Evolutionary conservation across 2,329 filamentous ascomycete genomes (phyloP), one percentile per base, ranked within the genome.

Genomic region (Monosporascus sp.): DNA sequence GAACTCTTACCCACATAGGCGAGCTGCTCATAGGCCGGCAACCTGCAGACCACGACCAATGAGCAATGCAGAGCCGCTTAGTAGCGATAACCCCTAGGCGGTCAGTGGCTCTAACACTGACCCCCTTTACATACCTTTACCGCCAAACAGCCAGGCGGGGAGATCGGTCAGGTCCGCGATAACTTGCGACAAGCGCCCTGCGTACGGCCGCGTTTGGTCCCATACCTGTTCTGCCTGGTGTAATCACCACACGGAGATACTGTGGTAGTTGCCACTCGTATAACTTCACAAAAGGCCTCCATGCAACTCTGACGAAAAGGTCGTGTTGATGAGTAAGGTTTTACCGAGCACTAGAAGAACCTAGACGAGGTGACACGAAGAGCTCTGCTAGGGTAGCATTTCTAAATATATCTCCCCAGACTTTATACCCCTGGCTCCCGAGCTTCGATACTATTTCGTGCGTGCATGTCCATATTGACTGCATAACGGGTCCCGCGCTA

Each of bases 61-160:
- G 50, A 61, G 52, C 57, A 44, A 50, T 35, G 49, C 47, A 27
- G 60, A 52, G 49, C 60, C 60, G 59, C 61, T 62, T 62, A 62
- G 50, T 52, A 55, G 52, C 56, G 57, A 57, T 59, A 58, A 59
- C 55, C 51, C 25, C 35, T 41, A 11, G 31, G 31, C 31, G 31
- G 31, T 35, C 9, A 35, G 11, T 35, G 31, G 31, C 31, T 35
- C 31, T 4, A 35, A 14, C 14, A 35, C 31, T 35, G 31, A 14
- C 9, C 27, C 31, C 31, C 9, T 14, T 35, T 14, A 35, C 27
- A 11, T 5, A 5, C 31, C 9, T 35, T 35, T 35, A 35, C 9
- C 31, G 11, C 31, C 31, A 41, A 20, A 39, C 11, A 18, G 9
- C 11, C 4, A 41, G 6, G 17, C 17, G 22, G 25, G 6, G n/a